A percentile compares a stretch with the other conserved stretches of the same genome.
phyloP scores from a whole-genome alignment of 345 rosid species.

The Cardiospermum halicacabum region DNA sequence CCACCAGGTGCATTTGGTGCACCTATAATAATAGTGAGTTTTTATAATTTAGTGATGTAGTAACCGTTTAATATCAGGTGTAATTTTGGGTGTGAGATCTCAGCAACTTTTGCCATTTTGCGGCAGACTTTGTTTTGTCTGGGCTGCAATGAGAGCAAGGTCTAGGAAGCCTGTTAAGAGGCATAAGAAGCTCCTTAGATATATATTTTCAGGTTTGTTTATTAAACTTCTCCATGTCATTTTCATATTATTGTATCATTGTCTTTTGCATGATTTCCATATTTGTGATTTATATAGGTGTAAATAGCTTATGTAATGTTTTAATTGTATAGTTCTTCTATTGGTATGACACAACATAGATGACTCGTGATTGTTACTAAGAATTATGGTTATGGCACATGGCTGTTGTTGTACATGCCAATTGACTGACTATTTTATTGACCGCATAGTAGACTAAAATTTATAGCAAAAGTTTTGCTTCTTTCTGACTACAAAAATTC shows the following conservation, averaged over 20 bases:
- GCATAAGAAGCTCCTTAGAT: slow-evolving; percentile 90
- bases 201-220: slow-evolving; percentile 76
- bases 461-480: background rate
- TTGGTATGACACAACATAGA: background rate
- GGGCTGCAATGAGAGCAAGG: slow-evolving; percentile 82
- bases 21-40: no score
- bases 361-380: background rate
- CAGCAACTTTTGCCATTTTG: slow-evolving; percentile 91
- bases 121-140: slow-evolving; percentile 85
- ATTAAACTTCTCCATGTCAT: background rate
- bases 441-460: background rate
- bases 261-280: background rate
- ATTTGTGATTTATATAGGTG: background rate
- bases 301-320: background rate
- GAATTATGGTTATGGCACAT: background rate
- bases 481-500: background rate
- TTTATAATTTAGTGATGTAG: no score
- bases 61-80: slow-evolving; percentile 56
- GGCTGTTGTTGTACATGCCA: background rate
- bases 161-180: slow-evolving; percentile 97
- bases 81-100: slow-evolving; percentile 73
- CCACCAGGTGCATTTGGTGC: no score
- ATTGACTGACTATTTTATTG: background rate
- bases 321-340: background rate
- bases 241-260: background rate